Evolutionary conservation across 371 early-diverging fungal species (phyloP), one percentile per base, ranked within the genome.

Genomic region (Apophysomyces ossiformis): DNA sequence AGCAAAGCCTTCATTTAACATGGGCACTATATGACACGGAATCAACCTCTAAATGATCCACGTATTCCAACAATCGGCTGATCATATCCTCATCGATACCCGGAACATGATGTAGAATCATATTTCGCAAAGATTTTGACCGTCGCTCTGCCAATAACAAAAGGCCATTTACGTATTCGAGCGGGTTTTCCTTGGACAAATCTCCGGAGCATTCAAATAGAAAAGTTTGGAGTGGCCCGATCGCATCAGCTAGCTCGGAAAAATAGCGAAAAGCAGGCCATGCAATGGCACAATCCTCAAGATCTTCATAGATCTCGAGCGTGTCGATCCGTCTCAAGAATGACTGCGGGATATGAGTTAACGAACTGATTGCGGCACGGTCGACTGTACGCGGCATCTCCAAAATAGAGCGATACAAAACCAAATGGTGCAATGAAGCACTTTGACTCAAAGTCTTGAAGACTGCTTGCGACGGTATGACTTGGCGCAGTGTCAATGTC

Each of bases 391-490:
- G 18, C 11, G 54, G 54, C 8, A 50, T 50, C 9, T 50, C 54
- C n/a, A 18, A 21, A 7, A 50, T n/a, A 21, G 54, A 50, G 18
- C 54, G 54, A 26, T 50, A 26, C 21, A 50, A 21, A 21, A 50
- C 54, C n/a, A 50, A 9, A 9, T 21, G 54, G 21, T 50, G 54
- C 35, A 50, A 6, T 7, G n/a, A 9, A 26, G 54, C 21, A 32
- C 21, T 18, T 5, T 26, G 54, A 5, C 35, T 50, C 54, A 50
- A 50, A 0, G 54, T 21, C 4, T 69, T 58, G 44, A 68, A 59
- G n/a, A 70, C 56, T 12, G 62, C 26, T 7, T n/a, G 18, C 13
- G 74, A 68, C 0, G 74, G 74, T 57, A 74, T 36, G 11, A 71
- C 74, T 36, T 68, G 60, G 15, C 66, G 64, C 5, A 74, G 37